Percentiles rank a stretch among this genome's conserved stretches.
Conservation (phyloP, 2,329 filamentous ascomycete genomes). For the Aspergillus cejpii region DNA sequence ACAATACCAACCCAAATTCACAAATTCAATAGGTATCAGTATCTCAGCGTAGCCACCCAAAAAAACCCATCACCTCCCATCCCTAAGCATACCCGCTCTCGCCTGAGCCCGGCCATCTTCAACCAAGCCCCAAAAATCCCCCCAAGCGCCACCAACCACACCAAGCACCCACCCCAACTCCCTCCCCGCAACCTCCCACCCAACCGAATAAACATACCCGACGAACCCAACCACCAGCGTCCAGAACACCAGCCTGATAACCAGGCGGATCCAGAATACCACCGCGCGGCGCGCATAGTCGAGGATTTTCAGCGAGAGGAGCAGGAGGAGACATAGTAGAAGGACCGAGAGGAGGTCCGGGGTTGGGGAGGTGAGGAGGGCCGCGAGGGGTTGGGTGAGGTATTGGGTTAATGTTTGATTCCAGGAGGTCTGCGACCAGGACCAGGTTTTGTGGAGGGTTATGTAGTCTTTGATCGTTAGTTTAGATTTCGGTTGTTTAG, state of each 20-base stretch:
- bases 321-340: constrained; percentile 54
- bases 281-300: constrained; percentile 65
- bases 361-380: constrained; percentile 29
- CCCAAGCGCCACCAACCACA: constrained; percentile 57
- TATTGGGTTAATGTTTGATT: constrained; percentile 44
- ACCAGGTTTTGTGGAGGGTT: neutral
- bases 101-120: constrained; percentile 13
- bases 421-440: constrained; percentile 15
- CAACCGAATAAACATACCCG: constrained; percentile 48
- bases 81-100: constrained; percentile 37
- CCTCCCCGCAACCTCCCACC: constrained; percentile 27
- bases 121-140: constrained; percentile 49
- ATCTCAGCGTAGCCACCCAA: no score
- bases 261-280: constrained; percentile 68
- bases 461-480: neutral
- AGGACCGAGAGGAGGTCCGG: constrained; percentile 35
- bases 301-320: constrained; percentile 59
- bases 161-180: constrained; percentile 51
- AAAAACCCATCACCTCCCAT: neutral
- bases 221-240: constrained; percentile 49
- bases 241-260: constrained; percentile 59
- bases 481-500: no score
- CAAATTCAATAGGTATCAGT: no score
- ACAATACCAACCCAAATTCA: no score
- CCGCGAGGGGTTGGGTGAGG: constrained; percentile 38